Conservation (phyloP, 1,284 basidiomycete genomes). For the Ustilago lituana region DNA sequence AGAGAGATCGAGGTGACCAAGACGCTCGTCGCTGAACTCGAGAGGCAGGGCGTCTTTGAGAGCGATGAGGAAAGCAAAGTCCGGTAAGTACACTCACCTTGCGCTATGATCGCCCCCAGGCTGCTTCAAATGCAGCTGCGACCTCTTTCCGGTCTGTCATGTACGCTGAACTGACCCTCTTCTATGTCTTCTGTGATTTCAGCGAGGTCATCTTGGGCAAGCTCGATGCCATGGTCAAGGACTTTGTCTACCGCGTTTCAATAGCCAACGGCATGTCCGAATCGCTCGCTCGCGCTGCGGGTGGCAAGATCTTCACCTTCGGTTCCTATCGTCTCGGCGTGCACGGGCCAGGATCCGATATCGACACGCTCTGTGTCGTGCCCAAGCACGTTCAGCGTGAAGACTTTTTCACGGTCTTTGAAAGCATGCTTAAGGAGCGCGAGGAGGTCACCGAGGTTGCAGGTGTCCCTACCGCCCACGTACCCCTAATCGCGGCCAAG, state of each 20-base stretch:
- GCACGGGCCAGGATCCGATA: conserved; percentile 94
- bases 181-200: too few species aligned
- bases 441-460: conserved; percentile 90
- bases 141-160: too few species aligned
- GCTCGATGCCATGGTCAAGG: conserved; percentile 87
- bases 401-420: conserved; percentile 94
- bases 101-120: too few species aligned
- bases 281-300: conserved; percentile 82
- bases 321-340: conserved; percentile 86
- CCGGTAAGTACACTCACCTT: conserved; percentile 74
- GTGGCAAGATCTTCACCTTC: conserved; percentile 98
- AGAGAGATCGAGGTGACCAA: conserved; percentile 73
- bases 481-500: conserved; percentile 91
- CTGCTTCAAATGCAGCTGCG: too few species aligned
- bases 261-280: conserved; percentile 84
- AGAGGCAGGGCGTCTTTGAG: conserved; percentile 87
- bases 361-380: conserved; percentile 98
- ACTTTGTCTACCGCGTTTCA: conserved; percentile 88
- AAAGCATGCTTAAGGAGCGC: conserved; percentile 84
- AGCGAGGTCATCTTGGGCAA: conserved; percentile 94
- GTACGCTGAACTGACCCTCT: background rate
- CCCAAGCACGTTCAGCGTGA: conserved; percentile 94
- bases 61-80: conserved; percentile 85
- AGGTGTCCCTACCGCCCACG: conserved; percentile 93
- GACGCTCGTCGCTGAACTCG: conserved; percentile 87